Conservation (phyloP, 2,329 filamentous ascomycete genomes). For the Colletotrichum paranaense region DNA sequence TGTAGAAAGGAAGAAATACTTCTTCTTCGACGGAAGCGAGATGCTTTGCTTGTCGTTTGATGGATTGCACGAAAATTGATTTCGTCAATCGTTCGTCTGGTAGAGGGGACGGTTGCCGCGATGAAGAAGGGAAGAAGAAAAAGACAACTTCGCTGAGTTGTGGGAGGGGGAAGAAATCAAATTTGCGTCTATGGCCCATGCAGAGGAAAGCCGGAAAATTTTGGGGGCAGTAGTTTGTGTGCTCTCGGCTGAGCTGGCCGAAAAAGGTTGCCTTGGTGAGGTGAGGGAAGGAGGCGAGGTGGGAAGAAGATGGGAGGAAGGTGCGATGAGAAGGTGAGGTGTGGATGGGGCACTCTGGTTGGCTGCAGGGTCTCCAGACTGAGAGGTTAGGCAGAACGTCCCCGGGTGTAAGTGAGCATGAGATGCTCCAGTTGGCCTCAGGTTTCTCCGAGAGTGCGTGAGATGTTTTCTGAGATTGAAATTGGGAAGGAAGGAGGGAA, state of each 20-base stretch:
- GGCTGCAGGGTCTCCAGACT: not conserved
- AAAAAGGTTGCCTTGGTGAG: not conserved
- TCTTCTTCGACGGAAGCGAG: not conserved
- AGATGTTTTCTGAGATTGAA: not conserved
- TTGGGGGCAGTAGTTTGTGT: not conserved
- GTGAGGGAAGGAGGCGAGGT: conserved; percentile 2
- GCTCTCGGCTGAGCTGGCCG: conserved; percentile 26
- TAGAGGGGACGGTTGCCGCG: not conserved
- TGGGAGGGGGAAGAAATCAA: not conserved
- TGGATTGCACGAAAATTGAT: not conserved
- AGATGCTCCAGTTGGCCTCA: not conserved
- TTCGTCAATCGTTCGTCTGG: not conserved
- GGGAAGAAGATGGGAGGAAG: conserved; percentile 14
- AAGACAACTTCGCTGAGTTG: not conserved
- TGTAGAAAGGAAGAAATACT: not conserved
- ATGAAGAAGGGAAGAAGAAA: conserved; percentile 1
- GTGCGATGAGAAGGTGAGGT: not conserved
- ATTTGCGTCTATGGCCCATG: not conserved
- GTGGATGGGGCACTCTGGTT: not conserved
- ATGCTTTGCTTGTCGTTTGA: not conserved
- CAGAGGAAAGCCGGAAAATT: not conserved
- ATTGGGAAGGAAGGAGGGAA: not conserved
- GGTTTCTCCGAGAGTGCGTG: not conserved
- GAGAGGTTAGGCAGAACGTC: not conserved
- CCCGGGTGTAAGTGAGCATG: not conserved